Base-by-base conservation (phyloP, 257 asterid species). In the Mitragyna speciosa region DNA sequence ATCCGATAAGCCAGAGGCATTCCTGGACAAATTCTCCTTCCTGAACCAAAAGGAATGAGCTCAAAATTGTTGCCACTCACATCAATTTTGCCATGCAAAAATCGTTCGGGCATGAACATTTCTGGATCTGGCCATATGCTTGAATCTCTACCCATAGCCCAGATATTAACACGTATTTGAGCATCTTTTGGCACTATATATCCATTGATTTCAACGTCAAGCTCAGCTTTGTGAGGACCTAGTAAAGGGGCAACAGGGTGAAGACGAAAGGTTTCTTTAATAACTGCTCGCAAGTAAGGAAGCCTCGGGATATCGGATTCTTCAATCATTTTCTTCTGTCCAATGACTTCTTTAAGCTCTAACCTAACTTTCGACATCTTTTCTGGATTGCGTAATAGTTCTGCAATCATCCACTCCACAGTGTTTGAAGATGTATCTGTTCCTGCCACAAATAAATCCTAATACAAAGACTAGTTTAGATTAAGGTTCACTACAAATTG, bases 91-190 rank as follows among this genome's bases (percentile, higher is more conserved):
- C 14, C 43, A 0, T 61, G 59, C 82, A 85, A 56, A 51, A 87
- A 89, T 54, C 90, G 47, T 73, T 87, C 89, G 0, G 89, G 88
- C 80, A 48, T 6, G 41, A 89, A 89, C 4, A 12, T 22, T 6
- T 85, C 83, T 20, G 87, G 83, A 14, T 84, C 28, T 3, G 28
- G 0, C 91, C 91, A 87, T 11, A 63, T 1, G 28, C 22, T 48
- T 14, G 76, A 56, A 68, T 87, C 89, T 68, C 92, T 81, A 0
- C 87, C 88, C 3, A 54, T 85, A 0, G 91, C 91, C 90, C 89
- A 84, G 45, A 75, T 80, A 14, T 87, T 89, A 15, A 87, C 71
- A 0, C 87, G 78, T 20, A 89, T 12, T 20, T 82, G 81, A 0
- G 87, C 80, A 1, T 70, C 52, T 51, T 79, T 79, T 0, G 90